A percentile compares a stretch with the other conserved stretches of the same genome.
phyloP scores from a whole-genome alignment of 176 grass and related monocot species.

The Triticum timopheevii region DNA sequence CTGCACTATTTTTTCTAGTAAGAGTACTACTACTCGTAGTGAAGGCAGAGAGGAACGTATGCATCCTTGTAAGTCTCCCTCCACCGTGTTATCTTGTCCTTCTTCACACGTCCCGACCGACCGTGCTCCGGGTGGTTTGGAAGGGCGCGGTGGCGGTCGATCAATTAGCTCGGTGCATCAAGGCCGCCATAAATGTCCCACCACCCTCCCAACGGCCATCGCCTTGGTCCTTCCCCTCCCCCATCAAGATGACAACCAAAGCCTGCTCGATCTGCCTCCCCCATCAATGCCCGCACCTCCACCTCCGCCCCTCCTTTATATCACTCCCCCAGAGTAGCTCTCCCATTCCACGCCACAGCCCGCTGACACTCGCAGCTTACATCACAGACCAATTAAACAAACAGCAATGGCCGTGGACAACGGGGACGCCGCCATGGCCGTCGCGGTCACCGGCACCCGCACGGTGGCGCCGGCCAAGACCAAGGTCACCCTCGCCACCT shows the following conservation, averaged over 20 bases:
- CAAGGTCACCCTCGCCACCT: slow-evolving; percentile 62
- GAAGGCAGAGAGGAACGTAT: no score
- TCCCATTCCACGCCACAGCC: not conserved
- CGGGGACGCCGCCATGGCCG: not conserved
- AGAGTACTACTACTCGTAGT: no score
- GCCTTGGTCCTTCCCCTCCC: not conserved
- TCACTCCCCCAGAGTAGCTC: not conserved
- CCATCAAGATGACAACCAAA: slow-evolving; percentile 15
- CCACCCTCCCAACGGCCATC: slow-evolving; percentile 13
- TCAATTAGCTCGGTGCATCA: slow-evolving; percentile 15
- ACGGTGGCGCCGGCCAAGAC: slow-evolving; percentile 49
- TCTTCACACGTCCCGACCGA: no score
- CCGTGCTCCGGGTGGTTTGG: no score
- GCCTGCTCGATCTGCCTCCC: slow-evolving; percentile 19
- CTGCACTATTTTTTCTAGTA: no score
- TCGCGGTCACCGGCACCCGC: slow-evolving; percentile 36
- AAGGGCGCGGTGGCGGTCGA: not conserved
- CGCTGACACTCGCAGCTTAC: not conserved
- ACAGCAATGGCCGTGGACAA: slow-evolving; percentile 53
- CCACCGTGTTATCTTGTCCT: no score
- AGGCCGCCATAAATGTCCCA: slow-evolving; percentile 1
- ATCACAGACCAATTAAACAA: not conserved
- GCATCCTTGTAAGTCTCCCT: no score
- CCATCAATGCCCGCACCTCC: not conserved
- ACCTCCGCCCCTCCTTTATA: not conserved